phyloP scores from a whole-genome alignment of 192 early-diverging fungal genomes.

The Bifiguratus adelaidae region DNA sequence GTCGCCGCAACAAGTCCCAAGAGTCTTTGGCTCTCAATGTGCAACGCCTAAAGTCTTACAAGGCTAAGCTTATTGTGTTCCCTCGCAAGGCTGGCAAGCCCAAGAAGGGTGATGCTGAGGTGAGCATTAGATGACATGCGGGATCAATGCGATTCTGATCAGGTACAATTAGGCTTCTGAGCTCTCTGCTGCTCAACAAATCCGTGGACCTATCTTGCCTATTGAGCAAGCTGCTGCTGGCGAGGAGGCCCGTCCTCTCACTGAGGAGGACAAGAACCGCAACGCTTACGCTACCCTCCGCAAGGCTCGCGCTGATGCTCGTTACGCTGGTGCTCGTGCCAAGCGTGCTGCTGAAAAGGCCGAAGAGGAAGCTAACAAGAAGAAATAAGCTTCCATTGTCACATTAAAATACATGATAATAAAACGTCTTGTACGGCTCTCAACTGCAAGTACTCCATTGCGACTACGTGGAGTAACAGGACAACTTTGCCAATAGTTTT shows the following conservation, averaged over 20 bases:
- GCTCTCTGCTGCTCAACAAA: constrained; percentile 48
- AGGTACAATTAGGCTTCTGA: constrained; percentile 27
- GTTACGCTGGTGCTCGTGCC: constrained; percentile 68
- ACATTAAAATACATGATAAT: no score
- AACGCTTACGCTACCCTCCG: constrained; percentile 66
- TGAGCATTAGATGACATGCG: no score
- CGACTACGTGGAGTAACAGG: no score
- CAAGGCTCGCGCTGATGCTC: constrained; percentile 64
- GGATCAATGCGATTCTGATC: no score
- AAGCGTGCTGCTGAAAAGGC: constrained; percentile 68
- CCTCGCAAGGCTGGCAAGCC: constrained; percentile 87
- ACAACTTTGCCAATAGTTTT: no score
- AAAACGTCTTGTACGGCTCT: no score
- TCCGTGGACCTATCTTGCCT: constrained; percentile 53
- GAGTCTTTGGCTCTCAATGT: constrained; percentile 92
- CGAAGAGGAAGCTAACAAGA: constrained; percentile 75
- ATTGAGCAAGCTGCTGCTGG: constrained; percentile 42
- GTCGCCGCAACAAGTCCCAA: constrained; percentile 89
- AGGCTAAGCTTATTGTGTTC: constrained; percentile 92
- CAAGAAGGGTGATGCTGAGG: constrained; percentile 64
- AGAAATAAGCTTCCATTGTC: no score
- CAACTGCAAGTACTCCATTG: no score
- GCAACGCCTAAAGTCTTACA: constrained; percentile 89
- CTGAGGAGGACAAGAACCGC: constrained; percentile 35
- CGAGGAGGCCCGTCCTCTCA: constrained; percentile 41